Conservation (phyloP, 2,329 filamentous ascomycete genomes). For the Coniosporium tulheliwenetii region DNA sequence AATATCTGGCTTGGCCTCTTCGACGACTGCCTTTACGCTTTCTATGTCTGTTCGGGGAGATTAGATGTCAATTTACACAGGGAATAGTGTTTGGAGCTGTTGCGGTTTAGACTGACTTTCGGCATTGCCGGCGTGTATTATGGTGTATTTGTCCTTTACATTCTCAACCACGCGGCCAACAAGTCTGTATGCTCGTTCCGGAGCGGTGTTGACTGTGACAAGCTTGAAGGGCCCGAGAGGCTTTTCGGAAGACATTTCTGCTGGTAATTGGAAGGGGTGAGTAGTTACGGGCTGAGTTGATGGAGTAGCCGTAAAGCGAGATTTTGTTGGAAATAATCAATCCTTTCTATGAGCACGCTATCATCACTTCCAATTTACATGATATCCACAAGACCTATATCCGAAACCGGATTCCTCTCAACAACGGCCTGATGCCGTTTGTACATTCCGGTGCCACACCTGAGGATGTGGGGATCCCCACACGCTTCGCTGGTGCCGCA, state of each 20-base stretch:
- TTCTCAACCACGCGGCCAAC: conserved; percentile 45
- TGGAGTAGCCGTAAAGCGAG: too few relatives aligned
- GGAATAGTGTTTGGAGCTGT: background rate
- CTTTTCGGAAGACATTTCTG: background rate
- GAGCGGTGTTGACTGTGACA: conserved; percentile 53
- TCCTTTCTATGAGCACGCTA: too few relatives aligned
- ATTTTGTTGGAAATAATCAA: too few relatives aligned
- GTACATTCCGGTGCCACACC: too few relatives aligned
- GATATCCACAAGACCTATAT: too few relatives aligned
- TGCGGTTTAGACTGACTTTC: conserved; percentile 31
- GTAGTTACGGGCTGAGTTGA: too few relatives aligned
- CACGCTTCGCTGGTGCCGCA: too few relatives aligned
- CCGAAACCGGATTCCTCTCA: too few relatives aligned
- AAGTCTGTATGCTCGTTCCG: conserved; percentile 46
- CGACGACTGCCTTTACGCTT: conserved; percentile 38
- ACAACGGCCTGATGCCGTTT: too few relatives aligned
- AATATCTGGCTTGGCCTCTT: conserved; percentile 35
- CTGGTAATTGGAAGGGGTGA: too few relatives aligned
- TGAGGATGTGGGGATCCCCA: too few relatives aligned
- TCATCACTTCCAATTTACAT: too few relatives aligned
- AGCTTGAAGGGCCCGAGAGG: conserved; percentile 40
- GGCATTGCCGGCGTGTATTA: conserved; percentile 46
- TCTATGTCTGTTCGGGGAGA: conserved; percentile 29
- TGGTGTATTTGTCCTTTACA: conserved; percentile 47
- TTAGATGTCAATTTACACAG: conserved; percentile 1